A percentile compares a stretch with the other conserved stretches of the same genome.
Conservation (phyloP, 108 stramenopile species). For the Conticribra weissflogii region DNA sequence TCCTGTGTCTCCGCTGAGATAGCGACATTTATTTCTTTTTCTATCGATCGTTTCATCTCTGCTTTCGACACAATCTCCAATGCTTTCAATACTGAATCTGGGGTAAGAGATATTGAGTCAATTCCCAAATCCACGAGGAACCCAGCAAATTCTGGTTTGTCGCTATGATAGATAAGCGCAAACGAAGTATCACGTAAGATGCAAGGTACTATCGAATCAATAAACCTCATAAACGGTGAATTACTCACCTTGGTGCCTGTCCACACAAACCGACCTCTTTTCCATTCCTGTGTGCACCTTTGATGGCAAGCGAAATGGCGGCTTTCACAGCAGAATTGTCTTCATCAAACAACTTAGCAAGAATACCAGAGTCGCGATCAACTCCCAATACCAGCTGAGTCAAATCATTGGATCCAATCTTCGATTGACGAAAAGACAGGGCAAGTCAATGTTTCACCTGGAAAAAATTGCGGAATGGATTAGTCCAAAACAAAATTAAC, state of each 20-base stretch:
- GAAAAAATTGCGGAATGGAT: not conserved
- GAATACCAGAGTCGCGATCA: conserved; percentile 42
- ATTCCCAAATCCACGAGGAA: conserved; percentile 52
- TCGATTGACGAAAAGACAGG: not conserved
- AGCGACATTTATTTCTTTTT: conserved; percentile 3
- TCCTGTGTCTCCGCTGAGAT: conserved; percentile 2
- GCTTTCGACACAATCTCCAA: conserved; percentile 30
- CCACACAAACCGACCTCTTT: conserved; percentile 27
- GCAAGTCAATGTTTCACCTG: not conserved
- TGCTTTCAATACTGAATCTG: conserved; percentile 39
- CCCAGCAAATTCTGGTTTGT: conserved; percentile 43
- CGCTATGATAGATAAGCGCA: too few species aligned
- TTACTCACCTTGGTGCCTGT: not conserved
- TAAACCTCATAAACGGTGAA: too few species aligned
- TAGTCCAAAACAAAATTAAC: not conserved
- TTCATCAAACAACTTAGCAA: conserved; percentile 50
- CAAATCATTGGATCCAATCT: conserved; percentile 54
- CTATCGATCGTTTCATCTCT: conserved; percentile 20
- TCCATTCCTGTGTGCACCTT: conserved; percentile 38
- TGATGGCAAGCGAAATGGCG: conserved; percentile 32
- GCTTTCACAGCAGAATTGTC: conserved; percentile 38
- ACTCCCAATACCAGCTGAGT: conserved; percentile 49
- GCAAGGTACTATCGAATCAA: too few species aligned
- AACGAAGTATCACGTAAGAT: too few species aligned
- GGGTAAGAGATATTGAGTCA: conserved; percentile 52